Evolutionary conservation across 192 early-diverging fungal genomes (phyloP), one percentile per base, ranked within the genome.

Genomic region (Piromyces finnis): DNA sequence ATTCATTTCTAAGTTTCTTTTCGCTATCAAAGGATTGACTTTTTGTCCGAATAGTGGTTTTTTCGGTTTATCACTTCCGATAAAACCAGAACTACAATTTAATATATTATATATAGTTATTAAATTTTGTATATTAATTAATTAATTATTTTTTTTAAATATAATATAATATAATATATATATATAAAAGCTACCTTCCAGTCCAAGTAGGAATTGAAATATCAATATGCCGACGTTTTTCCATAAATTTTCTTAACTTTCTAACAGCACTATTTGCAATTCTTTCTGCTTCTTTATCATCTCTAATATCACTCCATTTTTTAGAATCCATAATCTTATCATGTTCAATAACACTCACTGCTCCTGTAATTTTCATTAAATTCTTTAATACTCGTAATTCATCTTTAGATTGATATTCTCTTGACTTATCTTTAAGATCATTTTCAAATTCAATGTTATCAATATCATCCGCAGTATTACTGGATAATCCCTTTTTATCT

Each of bases 131-230:
- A n/a, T n/a, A n/a, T 35, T 35, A 35, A 35, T 35, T 35, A 7
- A 35, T 35, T 7, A 7, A 35, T 35, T 35, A 35, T 7, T 35
- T 7, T 7, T 35, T 35, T 7, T 35, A 7, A 3, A 35, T 35
- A 35, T 35, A 35, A 35, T 35, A 35, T 35, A 35, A 89, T 27
- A 88, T 90, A 29, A 77, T 5, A 95, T 95, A 11, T 88, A 5
- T 51, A 5, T 51, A 22, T 51, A 22, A 5, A 5, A 22, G n/a
- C n/a, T n/a, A 94, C 13, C 86, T 85, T 15, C 97, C 97, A 5
- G 97, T 98, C 93, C 95, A 98, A 5, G 97, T 98, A 0, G 95
- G 94, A 22, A 92, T 88, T 16, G 87, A 88, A 39, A 95, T 88
- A 77, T 92, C 90, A 22, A 86, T 79, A 37, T 88, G 85, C 32